Percentiles rank a stretch among this genome's conserved stretches.
phyloP scores from a whole-genome alignment of 805 yeast genomes.

The Wickerhamiella sergipiensis region DNA sequence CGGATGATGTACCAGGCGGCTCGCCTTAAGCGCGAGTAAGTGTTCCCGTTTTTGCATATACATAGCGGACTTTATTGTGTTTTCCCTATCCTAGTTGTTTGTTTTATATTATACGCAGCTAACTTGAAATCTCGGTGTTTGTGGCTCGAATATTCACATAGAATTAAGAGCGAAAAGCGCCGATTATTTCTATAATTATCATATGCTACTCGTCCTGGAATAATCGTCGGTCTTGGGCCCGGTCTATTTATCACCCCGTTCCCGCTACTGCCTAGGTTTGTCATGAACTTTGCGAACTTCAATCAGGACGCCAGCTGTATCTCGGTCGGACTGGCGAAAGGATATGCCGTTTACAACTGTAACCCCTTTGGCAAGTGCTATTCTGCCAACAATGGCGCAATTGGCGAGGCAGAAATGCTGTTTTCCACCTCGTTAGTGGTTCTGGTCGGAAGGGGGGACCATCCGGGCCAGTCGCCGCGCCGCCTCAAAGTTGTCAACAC shows the following conservation, averaged over 20 bases:
- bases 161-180: no score
- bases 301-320: constrained; percentile 83
- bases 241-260: neutral
- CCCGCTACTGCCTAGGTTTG: neutral
- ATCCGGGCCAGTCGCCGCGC: constrained; percentile 52
- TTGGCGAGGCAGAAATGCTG: constrained; percentile 68
- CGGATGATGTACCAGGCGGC: constrained; percentile 4
- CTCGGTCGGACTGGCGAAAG: constrained; percentile 52
- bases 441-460: constrained; percentile 64
- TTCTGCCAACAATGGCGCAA: constrained; percentile 30
- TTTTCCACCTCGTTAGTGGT: constrained; percentile 81
- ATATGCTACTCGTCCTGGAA: no score
- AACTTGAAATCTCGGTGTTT: neutral
- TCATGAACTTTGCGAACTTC: constrained; percentile 46
- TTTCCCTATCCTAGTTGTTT: no score
- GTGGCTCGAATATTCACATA: no score
- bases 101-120: neutral
- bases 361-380: constrained; percentile 74
- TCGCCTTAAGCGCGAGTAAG: constrained; percentile 3
- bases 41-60: neutral
- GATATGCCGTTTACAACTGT: constrained; percentile 70
- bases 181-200: no score
- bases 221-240: neutral
- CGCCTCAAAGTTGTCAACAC: constrained; percentile 74
- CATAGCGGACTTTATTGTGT: neutral